Evolutionary conservation across 2,329 filamentous ascomycete genomes (phyloP).

Genomic region (Botryotinia narcissicola): DNA sequence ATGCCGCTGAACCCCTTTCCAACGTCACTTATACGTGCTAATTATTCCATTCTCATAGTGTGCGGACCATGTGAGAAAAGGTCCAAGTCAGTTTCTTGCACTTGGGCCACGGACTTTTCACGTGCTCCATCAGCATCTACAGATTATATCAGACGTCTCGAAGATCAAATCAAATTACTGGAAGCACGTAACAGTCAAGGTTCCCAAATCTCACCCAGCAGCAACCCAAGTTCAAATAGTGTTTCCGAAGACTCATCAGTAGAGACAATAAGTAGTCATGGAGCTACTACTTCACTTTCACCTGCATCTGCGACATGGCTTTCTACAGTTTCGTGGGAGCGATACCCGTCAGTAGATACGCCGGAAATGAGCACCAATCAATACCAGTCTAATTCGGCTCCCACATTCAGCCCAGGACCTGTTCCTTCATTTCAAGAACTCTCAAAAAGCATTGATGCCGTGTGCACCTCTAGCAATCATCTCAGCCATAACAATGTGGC

Average conservation of each 20-base stretch:
- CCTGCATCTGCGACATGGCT: not conserved
- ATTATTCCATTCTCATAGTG: not conserved
- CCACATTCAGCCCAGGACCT: not conserved
- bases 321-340: not conserved
- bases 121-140: not conserved
- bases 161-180: not conserved
- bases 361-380: not conserved
- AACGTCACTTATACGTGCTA: not conserved
- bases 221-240: not conserved
- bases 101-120: not conserved
- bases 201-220: not conserved
- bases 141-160: not conserved
- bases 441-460: not conserved
- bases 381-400: not conserved
- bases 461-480: not conserved
- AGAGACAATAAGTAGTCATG: not conserved
- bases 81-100: not conserved
- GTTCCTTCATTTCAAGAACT: not conserved
- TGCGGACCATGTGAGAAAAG: not conserved
- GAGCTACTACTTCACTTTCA: not conserved
- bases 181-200: not conserved
- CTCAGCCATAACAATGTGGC: not conserved
- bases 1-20: constrained; percentile 66
- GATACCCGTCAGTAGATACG: not conserved
- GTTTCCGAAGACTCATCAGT: not conserved